Base-by-base conservation (phyloP, 305 asterid genomes). In the Euphrasia arctica region DNA sequence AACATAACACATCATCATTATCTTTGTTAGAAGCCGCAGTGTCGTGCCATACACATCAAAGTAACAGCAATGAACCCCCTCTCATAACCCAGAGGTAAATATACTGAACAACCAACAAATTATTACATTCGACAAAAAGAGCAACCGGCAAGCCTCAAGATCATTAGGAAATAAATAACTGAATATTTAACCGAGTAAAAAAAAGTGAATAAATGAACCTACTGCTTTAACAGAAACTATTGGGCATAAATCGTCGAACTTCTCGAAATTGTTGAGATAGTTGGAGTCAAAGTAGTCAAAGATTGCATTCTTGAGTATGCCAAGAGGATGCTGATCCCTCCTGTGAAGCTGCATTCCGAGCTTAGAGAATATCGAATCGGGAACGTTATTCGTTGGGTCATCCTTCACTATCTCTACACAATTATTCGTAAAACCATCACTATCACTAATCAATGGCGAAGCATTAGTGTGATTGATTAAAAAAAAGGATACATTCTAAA, bases 291-390 rank as follows among this genome's bases (percentile, higher is more conserved):
- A 89, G 70, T 84, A 89, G 60, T 86, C 87, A 67, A 73, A 81
- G 68, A 89, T 86, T 47, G 92, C 90, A 81, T 86, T 89, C 77
- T 77, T 86, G 7, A 86, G 82, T 68, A 89, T 89, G 66, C 96
- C 92, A 68, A 86, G 86, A 5, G 95, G 96, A 77, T 84, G 92
- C 7, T 86, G 87, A 72, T 81, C 85, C 72, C 92, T 80, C 84
- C 90, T 80, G 61, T 89, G 96, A 64, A 88, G 95, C 79, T 89
- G 95, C 89, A 84, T 71, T 57, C 93, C 96, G 57, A 86, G 90
- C 82, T 86, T 89, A 4, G 85, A 77, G 70, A 84, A 89, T 70
- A 86, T 84, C 8, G 90, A 72, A 77, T 89, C 89, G 0, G 93
- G 95, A 70, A 86, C 85, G 76, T 86, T 89, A 74, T 89, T 89